Evolutionary conservation across 352 stramenopile species (phyloP), one percentile per base, ranked within the genome.

Genomic region (Heterotrichella gracilis): DNA sequence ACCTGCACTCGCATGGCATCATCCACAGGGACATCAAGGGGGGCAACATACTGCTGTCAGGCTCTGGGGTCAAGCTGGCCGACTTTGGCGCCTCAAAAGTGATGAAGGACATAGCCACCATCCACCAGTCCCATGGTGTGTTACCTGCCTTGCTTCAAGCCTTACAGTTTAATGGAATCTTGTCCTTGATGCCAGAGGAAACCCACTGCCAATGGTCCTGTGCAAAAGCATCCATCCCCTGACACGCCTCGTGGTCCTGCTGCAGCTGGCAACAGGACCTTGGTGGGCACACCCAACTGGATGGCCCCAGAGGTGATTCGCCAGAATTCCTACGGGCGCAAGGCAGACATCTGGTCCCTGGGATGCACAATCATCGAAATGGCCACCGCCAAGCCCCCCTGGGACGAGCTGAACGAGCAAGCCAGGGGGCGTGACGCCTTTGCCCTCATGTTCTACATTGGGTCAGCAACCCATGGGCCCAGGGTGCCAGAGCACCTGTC

Each of bases 301-400:
- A 93, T 94, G 86, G 85, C 86, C 2, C 86, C 86, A 0, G 86
- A 94, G 76, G 78, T 93, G n/a, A 83, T 92, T 25, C 84, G 82
- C 14, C 82, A 84, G 17, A 78, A 85, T 67, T 2, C 32, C 2
- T 78, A 82, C 70, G 77, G 82, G 0, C 71, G 68, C 0, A 88
- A 88, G 69, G 79, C 84, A 0, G 85, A 93, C 74, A 78, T 93
- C 20, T 93, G 85, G 85, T 83, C 79, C 0, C 73, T 93, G 24
- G 85, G 85, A 21, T 90, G 84, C 70, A 83, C 86, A 4, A 73
- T 87, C 67, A 76, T 93, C 14, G 84, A 93, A 73, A 88, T 93
- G 78, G 74, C 80, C 2, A 93, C 84, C 0, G 85, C 76, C 4
- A 83, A 76, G 68, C 82, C 84, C 2, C 85, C 85, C 0, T 93